Evolutionary conservation across 208 protist species (phyloP), one percentile per base, ranked within the genome.

Genomic region (Phytomonas sp.): DNA sequence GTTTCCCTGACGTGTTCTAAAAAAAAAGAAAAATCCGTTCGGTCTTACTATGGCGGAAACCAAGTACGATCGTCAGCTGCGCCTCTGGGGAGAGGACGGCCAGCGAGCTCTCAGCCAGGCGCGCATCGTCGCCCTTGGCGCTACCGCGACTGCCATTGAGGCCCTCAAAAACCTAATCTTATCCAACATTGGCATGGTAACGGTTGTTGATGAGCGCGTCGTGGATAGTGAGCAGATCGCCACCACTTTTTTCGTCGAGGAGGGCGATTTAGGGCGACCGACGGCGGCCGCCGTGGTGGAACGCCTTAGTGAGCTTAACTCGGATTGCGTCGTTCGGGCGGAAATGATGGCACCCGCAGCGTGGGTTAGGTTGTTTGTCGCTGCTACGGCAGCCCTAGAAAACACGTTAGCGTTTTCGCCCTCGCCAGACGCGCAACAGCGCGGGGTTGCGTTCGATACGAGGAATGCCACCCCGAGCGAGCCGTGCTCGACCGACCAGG

Each of bases 151-250:
- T 4, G 94, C 93, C n/a, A 86, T 85, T 31, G 97, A 98, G 68
- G 86, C 89, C 2, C 75, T 99, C 9, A 99, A 99, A 77, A 99
- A 98, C 69, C 71, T 99, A 4, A 81, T 99, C 28, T 79, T 99
- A 17, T 88, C 97, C 11, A 96, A 96, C 43, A 81, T 99, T 61
- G 89, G 89, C 32, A 61, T 72, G 28, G 94, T 98, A 65, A 98
- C 96, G 0, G 74, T 99, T 20, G 94, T 99, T 3, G 98, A 99
- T 74, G 91, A 89, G 60, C 63, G 73, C 13, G 62, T 77, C 7
- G 91, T 98, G 2, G 82, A 71, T 9, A 70, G 70, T 1, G 72
- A 76, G 7, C 91, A 98, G 53, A 67, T 98, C 2, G 97, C 95
- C n/a, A 92, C 91, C 59, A 99, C 99, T 75, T 99, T 99, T 75